A percentile compares a stretch with the other conserved stretches of the same genome.
Evolutionary conservation across 768 basidiomycete species (phyloP).

Genomic region (Auriscalpium orientale): DNA sequence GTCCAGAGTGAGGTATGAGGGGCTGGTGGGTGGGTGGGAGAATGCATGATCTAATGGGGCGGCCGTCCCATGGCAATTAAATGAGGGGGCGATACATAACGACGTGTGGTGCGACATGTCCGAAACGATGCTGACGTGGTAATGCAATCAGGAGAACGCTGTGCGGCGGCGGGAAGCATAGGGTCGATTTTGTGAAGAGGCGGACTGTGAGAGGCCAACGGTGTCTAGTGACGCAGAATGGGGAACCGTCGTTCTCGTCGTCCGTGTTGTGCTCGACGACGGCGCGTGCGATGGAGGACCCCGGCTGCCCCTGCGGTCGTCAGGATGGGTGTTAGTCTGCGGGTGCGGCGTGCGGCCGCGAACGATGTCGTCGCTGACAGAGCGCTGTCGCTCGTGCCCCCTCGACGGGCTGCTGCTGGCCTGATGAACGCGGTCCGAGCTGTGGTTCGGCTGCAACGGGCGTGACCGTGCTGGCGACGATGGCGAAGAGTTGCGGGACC

Average conservation of each 20-base stretch:
- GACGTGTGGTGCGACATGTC: background rate
- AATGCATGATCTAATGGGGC: background rate
- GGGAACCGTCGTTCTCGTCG: background rate
- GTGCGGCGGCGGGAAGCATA: background rate
- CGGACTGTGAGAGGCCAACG: background rate
- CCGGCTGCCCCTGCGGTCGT: background rate
- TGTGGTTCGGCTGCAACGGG: slow-evolving; percentile 3
- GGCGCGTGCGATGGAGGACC: background rate
- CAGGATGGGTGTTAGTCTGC: background rate
- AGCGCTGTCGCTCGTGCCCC: slow-evolving; percentile 9
- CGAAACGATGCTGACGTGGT: background rate
- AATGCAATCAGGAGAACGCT: background rate
- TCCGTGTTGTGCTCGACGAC: background rate
- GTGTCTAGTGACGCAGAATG: background rate
- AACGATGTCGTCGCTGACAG: slow-evolving; percentile 8
- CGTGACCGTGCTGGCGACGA: background rate
- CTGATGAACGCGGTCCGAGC: slow-evolving; percentile 6
- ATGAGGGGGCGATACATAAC: background rate
- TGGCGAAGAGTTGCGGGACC: slow-evolving; percentile 4
- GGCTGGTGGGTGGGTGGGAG: slow-evolving; percentile 1
- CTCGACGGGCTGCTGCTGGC: background rate
- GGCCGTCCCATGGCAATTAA: background rate
- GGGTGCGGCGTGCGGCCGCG: background rate
- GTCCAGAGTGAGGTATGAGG: background rate
- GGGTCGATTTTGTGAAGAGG: background rate